Evolutionary conservation across 2,329 filamentous ascomycete genomes (phyloP).

Genomic region (Cytospora paraplurivora): DNA sequence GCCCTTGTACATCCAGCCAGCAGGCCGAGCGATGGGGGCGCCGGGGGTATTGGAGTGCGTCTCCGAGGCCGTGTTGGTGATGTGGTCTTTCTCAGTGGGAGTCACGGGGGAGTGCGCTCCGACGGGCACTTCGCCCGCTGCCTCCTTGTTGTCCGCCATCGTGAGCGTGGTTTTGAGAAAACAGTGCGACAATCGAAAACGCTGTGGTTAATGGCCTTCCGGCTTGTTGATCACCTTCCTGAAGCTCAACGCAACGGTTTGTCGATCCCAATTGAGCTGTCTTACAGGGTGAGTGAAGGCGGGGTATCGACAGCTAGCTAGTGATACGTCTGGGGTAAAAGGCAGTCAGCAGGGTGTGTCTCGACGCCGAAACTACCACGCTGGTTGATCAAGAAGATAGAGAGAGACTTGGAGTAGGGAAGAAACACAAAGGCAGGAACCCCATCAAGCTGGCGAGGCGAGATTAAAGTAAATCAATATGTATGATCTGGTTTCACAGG

Average conservation of each 20-base stretch:
- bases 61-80: background rate
- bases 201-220: background rate
- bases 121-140: conserved; percentile 11
- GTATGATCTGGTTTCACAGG: background rate
- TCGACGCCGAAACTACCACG: background rate
- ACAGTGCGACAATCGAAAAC: background rate
- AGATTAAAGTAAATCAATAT: background rate
- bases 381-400: background rate
- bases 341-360: background rate
- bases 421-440: background rate
- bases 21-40: conserved; percentile 40
- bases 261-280: background rate
- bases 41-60: conserved; percentile 1
- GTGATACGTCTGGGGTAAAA: background rate
- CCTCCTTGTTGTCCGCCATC: conserved; percentile 25
- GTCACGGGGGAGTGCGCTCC: background rate
- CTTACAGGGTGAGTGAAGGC: background rate
- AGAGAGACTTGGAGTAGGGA: background rate
- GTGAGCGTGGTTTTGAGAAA: background rate
- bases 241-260: background rate
- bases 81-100: conserved; percentile 1
- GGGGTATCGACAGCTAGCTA: background rate
- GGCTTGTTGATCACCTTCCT: background rate
- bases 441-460: background rate
- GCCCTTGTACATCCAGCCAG: conserved; percentile 69